Evolutionary conservation across 176 grass and related monocot species (phyloP), one percentile per base, ranked within the genome.

Genomic region (Oryza longistaminata): DNA sequence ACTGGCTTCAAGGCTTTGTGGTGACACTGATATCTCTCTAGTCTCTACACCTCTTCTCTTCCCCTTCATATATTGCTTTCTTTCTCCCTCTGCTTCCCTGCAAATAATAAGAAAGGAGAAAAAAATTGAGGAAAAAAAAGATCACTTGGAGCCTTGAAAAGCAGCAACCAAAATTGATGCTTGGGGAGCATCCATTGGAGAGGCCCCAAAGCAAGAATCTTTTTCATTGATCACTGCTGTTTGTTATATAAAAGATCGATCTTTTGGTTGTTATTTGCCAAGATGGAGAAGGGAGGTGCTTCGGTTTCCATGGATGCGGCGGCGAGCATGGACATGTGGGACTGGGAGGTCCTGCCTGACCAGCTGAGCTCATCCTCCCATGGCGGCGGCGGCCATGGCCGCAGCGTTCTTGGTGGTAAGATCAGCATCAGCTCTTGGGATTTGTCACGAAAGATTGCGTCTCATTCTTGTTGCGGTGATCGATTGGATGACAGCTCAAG

Each of bases 261-360:
- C 52, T 58, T 58, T 58, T 58, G 52, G 52, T 58, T 7, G 37
- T 39, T 39, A 3, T 40, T 58, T n/a, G 53, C 1, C 52, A 58
- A 58, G 53, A 88, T 90, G 79, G 77, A 74, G 21, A 74, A 44
- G 60, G 67, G 64, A 43, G 49, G 67, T 71, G 71, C 27, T 89
- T 49, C 46, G 1, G 64, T 3, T 11, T 4, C 67, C 31, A 76
- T 90, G 82, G 82, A 77, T 25, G 72, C 26, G 2, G 72, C 26
- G 2, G 68, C 35, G 4, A 82, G 83, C 77, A 72, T 33, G 46
- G 93, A 92, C 29, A 80, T 80, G 45, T 99, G 96, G 96, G 96
- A 96, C 78, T 99, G 96, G 96, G 96, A 96, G 87, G 79, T 99
- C 68, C 81, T 99, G 53, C 91, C 96, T 37, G 90, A 88, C 52